Evolutionary conservation across 495 filamentous ascomycete genomes (phyloP).

Genomic region (Aspergillus cavernicola): DNA sequence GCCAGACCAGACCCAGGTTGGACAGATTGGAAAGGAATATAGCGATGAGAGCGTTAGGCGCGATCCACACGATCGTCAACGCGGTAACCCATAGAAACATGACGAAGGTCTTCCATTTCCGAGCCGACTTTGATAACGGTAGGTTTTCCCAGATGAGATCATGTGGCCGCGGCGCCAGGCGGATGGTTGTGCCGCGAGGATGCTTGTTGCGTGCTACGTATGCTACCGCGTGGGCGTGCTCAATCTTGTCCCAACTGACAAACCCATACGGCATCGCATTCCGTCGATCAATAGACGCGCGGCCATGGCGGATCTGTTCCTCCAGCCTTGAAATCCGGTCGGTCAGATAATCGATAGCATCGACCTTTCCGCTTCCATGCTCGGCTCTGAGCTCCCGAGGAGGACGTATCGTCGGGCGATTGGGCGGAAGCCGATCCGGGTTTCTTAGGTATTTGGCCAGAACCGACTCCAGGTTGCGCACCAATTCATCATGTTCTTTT

Average conservation of each 20-base stretch:
- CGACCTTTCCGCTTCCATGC: conserved; percentile 55
- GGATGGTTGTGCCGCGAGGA: conserved; percentile 72
- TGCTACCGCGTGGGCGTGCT: conserved; percentile 83
- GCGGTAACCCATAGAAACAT: conserved; percentile 79
- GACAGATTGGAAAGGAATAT: conserved; percentile 84
- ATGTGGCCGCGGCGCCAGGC: conserved; percentile 77
- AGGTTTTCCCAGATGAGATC: conserved; percentile 98
- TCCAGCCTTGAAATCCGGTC: conserved; percentile 80
- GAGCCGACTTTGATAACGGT: conserved; percentile 58
- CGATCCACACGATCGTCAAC: conserved; percentile 84
- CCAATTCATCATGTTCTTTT: conserved; percentile 74
- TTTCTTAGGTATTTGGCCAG: conserved; percentile 87
- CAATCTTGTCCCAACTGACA: conserved; percentile 84
- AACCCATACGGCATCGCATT: conserved; percentile 91
- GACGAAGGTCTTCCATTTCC: conserved; percentile 67
- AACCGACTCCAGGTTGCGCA: conserved; percentile 75
- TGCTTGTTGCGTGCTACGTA: conserved; percentile 75
- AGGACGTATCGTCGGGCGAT: conserved; percentile 74
- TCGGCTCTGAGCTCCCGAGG: conserved; percentile 62
- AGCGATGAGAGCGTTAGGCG: conserved; percentile 92
- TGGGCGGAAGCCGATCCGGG: conserved; percentile 72
- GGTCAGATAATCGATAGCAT: conserved; percentile 92
- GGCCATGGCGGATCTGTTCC: conserved; percentile 75
- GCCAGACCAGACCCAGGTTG: conserved; percentile 80
- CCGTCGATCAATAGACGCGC: conserved; percentile 76